Conservation (phyloP, 768 basidiomycete genomes). For the Boletellus ananiceps region DNA sequence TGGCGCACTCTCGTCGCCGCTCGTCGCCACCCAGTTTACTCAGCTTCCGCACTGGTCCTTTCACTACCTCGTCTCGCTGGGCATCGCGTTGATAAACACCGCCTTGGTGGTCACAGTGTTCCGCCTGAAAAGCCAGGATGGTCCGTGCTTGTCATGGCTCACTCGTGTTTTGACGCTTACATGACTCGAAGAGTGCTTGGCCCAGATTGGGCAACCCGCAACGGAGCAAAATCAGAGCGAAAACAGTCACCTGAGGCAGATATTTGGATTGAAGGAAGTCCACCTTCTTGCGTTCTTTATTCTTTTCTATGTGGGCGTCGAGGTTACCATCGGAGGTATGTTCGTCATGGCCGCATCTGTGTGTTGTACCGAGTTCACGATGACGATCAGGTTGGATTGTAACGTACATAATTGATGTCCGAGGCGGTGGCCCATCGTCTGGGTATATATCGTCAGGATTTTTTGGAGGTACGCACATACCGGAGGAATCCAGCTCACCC, state of each 20-base stretch:
- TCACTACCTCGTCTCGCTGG: constrained; percentile 70
- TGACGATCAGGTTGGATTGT: constrained; percentile 59
- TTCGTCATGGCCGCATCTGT: not conserved
- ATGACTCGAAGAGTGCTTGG: constrained; percentile 43
- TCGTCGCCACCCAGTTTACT: constrained; percentile 79
- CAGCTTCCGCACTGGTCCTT: constrained; percentile 65
- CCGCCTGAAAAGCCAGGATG: constrained; percentile 65
- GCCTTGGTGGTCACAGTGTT: constrained; percentile 54
- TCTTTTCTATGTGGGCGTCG: constrained; percentile 65
- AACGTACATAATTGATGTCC: constrained; percentile 46
- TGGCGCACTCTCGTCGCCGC: constrained; percentile 64
- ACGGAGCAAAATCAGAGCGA: constrained; percentile 35
- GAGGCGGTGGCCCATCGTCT: constrained; percentile 43
- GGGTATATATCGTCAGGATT: constrained; percentile 53
- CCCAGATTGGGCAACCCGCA: constrained; percentile 46
- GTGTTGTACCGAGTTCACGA: not conserved
- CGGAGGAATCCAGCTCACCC: not conserved
- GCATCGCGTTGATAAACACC: constrained; percentile 57
- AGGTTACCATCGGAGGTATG: constrained; percentile 46
- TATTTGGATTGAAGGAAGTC: constrained; percentile 48
- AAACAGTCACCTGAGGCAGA: constrained; percentile 43
- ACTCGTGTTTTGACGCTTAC: not conserved
- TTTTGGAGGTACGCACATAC: constrained; percentile 42
- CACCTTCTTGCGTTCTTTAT: constrained; percentile 62
- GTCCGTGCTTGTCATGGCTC: constrained; percentile 33